Evolutionary conservation across 345 rosid genomes (phyloP).

Genomic region (Syzygium grande): DNA sequence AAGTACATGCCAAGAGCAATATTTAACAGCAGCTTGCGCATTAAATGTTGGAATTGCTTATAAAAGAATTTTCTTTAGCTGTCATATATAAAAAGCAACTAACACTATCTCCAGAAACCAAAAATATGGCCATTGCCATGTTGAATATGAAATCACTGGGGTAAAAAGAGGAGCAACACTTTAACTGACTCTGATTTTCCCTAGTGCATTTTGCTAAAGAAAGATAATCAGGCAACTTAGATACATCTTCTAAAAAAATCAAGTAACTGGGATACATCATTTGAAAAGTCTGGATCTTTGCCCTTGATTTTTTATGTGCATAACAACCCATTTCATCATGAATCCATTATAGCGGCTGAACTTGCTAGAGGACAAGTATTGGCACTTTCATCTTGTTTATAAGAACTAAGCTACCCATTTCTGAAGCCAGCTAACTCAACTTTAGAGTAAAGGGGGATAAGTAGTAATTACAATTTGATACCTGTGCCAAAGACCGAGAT

Average conservation of each 20-base stretch:
- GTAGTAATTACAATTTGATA: conserved; percentile 2
- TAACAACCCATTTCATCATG: not conserved
- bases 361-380: not conserved
- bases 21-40: not conserved
- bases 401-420: not conserved
- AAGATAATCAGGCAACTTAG: not conserved
- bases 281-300: not conserved
- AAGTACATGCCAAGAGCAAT: not conserved
- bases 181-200: not conserved
- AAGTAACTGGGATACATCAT: not conserved
- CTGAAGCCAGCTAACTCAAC: not conserved
- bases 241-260: not conserved
- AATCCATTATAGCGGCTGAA: not conserved
- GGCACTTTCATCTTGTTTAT: not conserved
- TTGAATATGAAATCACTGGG: not conserved
- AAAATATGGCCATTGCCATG: not conserved
- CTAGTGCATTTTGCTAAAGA: not conserved
- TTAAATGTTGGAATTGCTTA: not conserved
- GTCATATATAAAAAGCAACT: not conserved
- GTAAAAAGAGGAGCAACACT: not conserved
- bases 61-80: not conserved
- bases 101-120: not conserved
- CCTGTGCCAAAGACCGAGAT: conserved; percentile 91
- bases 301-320: not conserved
- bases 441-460: not conserved